Percentiles rank a stretch among this genome's conserved stretches.
Evolutionary conservation across 1,284 basidiomycete genomes (phyloP).

Genomic region (Leccinum proliferum): DNA sequence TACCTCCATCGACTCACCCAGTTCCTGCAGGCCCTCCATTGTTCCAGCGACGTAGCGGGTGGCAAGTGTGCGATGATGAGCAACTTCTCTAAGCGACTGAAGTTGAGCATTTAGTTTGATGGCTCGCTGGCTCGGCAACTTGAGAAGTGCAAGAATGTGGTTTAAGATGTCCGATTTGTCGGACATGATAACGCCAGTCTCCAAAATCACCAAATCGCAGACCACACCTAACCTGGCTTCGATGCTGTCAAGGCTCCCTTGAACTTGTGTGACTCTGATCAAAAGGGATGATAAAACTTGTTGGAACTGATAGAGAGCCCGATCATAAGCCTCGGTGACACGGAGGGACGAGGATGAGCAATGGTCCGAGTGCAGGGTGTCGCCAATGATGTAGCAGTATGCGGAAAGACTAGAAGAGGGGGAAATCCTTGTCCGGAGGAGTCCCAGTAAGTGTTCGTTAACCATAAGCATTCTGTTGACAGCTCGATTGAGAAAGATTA

Average conservation of each 20-base stretch:
- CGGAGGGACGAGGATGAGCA: background rate
- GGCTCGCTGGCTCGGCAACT: background rate
- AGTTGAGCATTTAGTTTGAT: background rate
- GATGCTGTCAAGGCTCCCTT: background rate
- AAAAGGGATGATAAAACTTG: background rate
- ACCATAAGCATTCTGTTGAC: background rate
- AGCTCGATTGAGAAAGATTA: background rate
- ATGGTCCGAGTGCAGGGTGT: background rate
- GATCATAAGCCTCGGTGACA: background rate
- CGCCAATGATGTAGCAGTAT: background rate
- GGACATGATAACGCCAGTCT: background rate
- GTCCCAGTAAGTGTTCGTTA: background rate
- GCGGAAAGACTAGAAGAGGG: background rate
- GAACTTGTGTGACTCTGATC: background rate
- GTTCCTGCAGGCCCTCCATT: too few relatives aligned
- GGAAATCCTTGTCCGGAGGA: background rate
- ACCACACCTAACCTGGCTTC: background rate
- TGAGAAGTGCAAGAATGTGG: background rate
- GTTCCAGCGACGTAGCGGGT: too few relatives aligned
- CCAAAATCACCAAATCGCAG: background rate
- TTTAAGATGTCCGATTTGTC: background rate
- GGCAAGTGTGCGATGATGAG: too few relatives aligned
- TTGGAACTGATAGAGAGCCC: background rate
- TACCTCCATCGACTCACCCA: too few relatives aligned
- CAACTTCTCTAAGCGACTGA: background rate